phyloP scores from a whole-genome alignment of 805 yeast genomes.

The Citeromyces nyonsensis region DNA sequence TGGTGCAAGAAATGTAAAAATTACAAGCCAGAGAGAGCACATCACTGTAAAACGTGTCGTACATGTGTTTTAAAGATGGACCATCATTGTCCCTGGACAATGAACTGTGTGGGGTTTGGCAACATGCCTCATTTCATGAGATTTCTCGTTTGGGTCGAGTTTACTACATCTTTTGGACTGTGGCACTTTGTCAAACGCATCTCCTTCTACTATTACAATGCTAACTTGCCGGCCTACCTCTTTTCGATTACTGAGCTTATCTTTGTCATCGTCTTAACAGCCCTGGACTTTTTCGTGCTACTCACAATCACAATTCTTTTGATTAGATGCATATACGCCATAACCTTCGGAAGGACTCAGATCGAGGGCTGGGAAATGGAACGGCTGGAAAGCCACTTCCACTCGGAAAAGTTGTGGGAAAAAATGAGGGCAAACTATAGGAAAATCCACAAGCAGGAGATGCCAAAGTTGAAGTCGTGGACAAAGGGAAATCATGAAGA shows the following conservation, averaged over 20 bases:
- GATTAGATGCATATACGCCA: conserved; percentile 42
- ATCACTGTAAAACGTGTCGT: conserved; percentile 74
- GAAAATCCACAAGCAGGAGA: conserved; percentile 18
- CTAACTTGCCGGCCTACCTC: conserved; percentile 40
- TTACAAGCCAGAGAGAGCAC: conserved; percentile 72
- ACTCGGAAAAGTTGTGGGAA: conserved; percentile 36
- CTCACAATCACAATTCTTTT: conserved; percentile 44
- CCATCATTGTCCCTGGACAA: conserved; percentile 92
- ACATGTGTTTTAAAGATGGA: conserved; percentile 79
- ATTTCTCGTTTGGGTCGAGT: conserved; percentile 52
- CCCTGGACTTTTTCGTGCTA: conserved; percentile 43
- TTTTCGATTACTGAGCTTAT: conserved; percentile 34
- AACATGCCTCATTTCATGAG: conserved; percentile 73
- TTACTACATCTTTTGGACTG: conserved; percentile 31
- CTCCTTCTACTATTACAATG: conserved; percentile 24
- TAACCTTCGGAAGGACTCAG: conserved; percentile 63
- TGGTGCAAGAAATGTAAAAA: conserved; percentile 62
- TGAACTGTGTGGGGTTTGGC: conserved; percentile 71
- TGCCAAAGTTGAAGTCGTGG: conserved; percentile 35
- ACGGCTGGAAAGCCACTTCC: conserved; percentile 52
- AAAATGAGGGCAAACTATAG: conserved; percentile 28
- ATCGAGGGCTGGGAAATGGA: conserved; percentile 91
- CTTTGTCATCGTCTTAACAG: conserved; percentile 35
- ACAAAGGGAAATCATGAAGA: conserved; percentile 6
- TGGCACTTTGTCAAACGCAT: conserved; percentile 24